Evolutionary conservation across 768 basidiomycete genomes (phyloP), one percentile per base, ranked within the genome.

Genomic region (Trametes elegans): DNA sequence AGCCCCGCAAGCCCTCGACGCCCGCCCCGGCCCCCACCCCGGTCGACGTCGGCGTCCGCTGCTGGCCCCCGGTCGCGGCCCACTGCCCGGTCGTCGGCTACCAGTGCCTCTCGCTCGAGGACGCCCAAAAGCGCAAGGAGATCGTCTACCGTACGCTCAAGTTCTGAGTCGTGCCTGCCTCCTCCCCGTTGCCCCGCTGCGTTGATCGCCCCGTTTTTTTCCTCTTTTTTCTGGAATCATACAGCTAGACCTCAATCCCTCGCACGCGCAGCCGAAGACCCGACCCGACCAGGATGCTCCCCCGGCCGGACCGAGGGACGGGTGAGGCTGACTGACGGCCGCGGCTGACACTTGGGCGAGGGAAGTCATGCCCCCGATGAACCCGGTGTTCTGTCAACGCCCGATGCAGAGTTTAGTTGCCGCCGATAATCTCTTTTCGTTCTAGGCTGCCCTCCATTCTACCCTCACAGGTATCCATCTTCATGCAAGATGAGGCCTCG

Each of bases 51-150:
- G 34, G n/a, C n/a, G n/a, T n/a, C n/a, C n/a, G n/a, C 34, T 35
- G n/a, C 34, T 11, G 13, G 6, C 34, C 34, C 24, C 6, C 67
- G 54, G 9, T 52, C 19, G 2, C n/a, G n/a, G n/a, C n/a, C n/a
- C n/a, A 54, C 54, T 5, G 60, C 64, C 65, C 66, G 1, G 67
- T 69, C 0, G 65, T 43, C 16, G 62, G 64, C 57, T 71, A 69
- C 34, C 13, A 35, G 34, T n/a, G 13, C 13, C 34, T 35, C 34
- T 35, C 34, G 34, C 34, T 35, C 34, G 34, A 35, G 34, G 34
- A 35, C 34, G 34, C 34, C 6, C 34, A 35, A n/a, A 1, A 59
- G 54, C 0, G 69, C 69, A 2, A 58, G 23, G 49, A 31, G 21
- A 28, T 56, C 26, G 40, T 56, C 21, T 13, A 31, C 13, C 55